These are phyloP conservation scores for Apiotrichum montevideense DNA, from an alignment of 1,284 basidiomycete species.

Conservation along the genomic window DNA sequence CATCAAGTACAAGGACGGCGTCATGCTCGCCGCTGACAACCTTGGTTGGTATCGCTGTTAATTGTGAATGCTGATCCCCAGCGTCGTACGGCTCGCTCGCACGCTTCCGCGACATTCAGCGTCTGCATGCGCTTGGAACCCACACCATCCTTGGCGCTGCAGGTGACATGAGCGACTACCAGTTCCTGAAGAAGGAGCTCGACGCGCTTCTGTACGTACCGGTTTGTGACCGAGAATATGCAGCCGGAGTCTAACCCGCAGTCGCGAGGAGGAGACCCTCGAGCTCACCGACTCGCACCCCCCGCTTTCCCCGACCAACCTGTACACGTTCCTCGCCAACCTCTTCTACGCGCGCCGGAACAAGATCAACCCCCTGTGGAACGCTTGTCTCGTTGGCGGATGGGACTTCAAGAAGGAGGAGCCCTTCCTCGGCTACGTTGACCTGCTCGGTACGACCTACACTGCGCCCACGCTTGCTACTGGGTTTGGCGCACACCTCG, in stretches of 20 bases:
- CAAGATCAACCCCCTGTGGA: constrained; percentile 94
- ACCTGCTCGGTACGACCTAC: constrained; percentile 95
- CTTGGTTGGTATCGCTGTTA: constrained; percentile 57
- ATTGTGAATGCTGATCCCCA: constrained; percentile 38
- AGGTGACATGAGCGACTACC: constrained; percentile 98
- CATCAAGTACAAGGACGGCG: constrained; percentile 88
- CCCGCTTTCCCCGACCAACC: constrained; percentile 74
- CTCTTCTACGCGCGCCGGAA: constrained; percentile 85
- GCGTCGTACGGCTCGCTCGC: constrained; percentile 97
- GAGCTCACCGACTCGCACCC: constrained; percentile 71
- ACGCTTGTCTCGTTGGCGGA: constrained; percentile 88
- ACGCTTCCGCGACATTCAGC: constrained; percentile 89
- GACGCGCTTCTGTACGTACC: constrained; percentile 39
- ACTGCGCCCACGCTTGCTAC: constrained; percentile 91
- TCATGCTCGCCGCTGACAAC: constrained; percentile 99
- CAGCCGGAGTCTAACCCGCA: constrained; percentile 17
- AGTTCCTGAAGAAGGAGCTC: constrained; percentile 72
- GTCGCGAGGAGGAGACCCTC: constrained; percentile 58
- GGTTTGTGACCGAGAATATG: too few species aligned
- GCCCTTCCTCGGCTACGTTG: constrained; percentile 86
- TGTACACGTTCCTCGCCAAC: constrained; percentile 87
- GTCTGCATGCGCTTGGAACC: constrained; percentile 72
- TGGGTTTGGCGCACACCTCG: constrained; percentile 92
- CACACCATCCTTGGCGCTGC: constrained; percentile 85
- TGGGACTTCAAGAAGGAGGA: constrained; percentile 64